These are phyloP conservation scores for Diaporthe ampelina DNA, from an alignment of 2,329 filamentous ascomycete genomes.

Conservation along the genomic window DNA sequence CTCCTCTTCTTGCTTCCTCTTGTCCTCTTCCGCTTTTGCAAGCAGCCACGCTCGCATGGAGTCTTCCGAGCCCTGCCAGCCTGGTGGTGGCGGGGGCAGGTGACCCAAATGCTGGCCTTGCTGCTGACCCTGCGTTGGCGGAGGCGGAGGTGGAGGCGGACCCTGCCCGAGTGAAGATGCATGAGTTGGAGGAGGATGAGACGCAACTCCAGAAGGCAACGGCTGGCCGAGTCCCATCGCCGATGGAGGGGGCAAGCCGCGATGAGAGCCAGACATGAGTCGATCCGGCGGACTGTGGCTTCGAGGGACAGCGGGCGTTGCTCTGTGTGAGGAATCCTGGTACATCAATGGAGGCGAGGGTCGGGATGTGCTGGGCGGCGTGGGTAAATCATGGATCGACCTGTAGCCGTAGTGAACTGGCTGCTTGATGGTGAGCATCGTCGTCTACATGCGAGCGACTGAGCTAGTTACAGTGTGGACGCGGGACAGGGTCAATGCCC, in stretches of 20 bases:
- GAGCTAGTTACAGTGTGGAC: slow-evolving; percentile 36
- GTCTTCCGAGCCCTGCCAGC: slow-evolving; percentile 77
- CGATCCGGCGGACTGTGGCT: slow-evolving; percentile 64
- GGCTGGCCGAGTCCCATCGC: slow-evolving; percentile 72
- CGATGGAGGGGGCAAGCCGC: slow-evolving; percentile 77
- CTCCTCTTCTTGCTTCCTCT: slow-evolving; percentile 81
- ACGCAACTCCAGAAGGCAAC: slow-evolving; percentile 51
- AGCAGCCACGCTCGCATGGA: slow-evolving; percentile 79
- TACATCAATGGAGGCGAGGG: slow-evolving; percentile 67
- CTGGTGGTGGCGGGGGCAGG: slow-evolving; percentile 75
- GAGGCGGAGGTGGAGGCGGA: slow-evolving; percentile 44
- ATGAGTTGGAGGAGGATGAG: slow-evolving; percentile 51
- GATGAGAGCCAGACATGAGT: slow-evolving; percentile 78
- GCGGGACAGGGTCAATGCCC: slow-evolving; percentile 33
- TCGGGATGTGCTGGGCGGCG: slow-evolving; percentile 68
- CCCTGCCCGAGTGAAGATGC: slow-evolving; percentile 47
- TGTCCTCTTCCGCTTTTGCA: slow-evolving; percentile 81
- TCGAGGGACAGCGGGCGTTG: slow-evolving; percentile 55
- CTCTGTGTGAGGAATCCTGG: slow-evolving; percentile 61
- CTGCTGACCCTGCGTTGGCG: slow-evolving; percentile 46
- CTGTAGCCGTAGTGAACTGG: slow-evolving; percentile 70
- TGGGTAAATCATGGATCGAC: slow-evolving; percentile 74
- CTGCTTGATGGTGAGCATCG: slow-evolving; percentile 75
- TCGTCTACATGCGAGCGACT: slow-evolving; percentile 52
- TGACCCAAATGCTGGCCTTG: slow-evolving; percentile 55